phyloP scores from a whole-genome alignment of 306 rosid species.

The Vachellia pachyceras region DNA sequence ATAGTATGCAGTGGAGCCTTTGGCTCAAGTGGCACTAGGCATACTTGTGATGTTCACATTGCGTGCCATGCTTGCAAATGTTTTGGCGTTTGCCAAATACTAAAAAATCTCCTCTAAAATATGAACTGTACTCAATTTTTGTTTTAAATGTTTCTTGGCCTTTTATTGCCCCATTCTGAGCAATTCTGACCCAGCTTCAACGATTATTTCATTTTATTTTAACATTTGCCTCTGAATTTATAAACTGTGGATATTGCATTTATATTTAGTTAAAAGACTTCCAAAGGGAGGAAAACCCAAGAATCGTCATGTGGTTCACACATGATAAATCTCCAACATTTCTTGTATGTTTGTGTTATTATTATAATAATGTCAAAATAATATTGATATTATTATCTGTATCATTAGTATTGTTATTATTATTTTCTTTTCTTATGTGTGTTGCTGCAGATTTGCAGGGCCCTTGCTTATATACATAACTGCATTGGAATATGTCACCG shows the following conservation, averaged over 20 bases:
- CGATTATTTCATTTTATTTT: neutral
- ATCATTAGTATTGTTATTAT: neutral
- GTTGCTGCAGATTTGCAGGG: constrained; percentile 60
- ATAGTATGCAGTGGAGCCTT: constrained; percentile 13
- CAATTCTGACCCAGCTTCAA: constrained; percentile 12
- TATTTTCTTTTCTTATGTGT: neutral
- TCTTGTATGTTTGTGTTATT: constrained; percentile 1
- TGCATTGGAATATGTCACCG: constrained; percentile 85
- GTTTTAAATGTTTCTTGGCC: neutral
- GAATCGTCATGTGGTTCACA: constrained; percentile 16
- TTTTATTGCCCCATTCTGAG: constrained; percentile 16
- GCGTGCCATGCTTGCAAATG: neutral
- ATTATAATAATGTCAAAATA: neutral
- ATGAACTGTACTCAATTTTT: neutral
- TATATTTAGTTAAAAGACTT: neutral
- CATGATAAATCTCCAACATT: constrained; percentile 3
- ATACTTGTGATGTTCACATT: neutral
- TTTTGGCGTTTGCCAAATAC: neutral
- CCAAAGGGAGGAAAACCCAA: constrained; percentile 21
- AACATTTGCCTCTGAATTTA: neutral
- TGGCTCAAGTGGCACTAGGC: neutral
- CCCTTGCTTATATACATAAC: constrained; percentile 50
- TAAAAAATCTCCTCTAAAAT: neutral
- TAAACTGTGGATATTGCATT: constrained; percentile 7
- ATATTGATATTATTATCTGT: constrained; percentile 5